Conservation (phyloP, 78 protist species). For the Parvularia atlantis region DNA sequence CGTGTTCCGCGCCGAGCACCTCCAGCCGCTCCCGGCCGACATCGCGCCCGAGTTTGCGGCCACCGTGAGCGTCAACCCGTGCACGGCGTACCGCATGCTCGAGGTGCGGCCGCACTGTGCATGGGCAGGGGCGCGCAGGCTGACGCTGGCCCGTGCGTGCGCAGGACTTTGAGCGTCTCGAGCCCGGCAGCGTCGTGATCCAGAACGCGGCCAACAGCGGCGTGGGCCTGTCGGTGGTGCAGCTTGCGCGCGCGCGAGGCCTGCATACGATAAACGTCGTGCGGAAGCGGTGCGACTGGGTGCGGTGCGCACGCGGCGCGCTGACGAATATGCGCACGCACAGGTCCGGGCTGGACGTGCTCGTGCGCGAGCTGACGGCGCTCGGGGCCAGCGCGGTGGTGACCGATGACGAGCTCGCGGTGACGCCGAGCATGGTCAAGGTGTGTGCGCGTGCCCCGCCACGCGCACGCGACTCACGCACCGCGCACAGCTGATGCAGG, state of each 20-base stretch:
- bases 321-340: not conserved
- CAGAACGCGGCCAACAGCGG: slow-evolving; percentile 74
- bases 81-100: slow-evolving; percentile 76
- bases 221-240: slow-evolving; percentile 70
- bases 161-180: not conserved
- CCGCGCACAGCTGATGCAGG: not conserved
- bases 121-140: not conserved
- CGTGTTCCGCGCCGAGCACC: slow-evolving; percentile 30
- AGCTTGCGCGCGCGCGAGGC: slow-evolving; percentile 51
- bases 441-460: slow-evolving; percentile 38
- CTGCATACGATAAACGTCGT: slow-evolving; percentile 60
- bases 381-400: slow-evolving; percentile 72
- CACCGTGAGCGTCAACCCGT: slow-evolving; percentile 58
- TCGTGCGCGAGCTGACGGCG: slow-evolving; percentile 23
- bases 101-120: slow-evolving; percentile 3
- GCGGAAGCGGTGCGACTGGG: not conserved
- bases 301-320: not conserved
- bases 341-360: slow-evolving; percentile 17
- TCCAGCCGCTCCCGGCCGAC: slow-evolving; percentile 35
- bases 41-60: slow-evolving; percentile 47
- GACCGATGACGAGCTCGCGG: slow-evolving; percentile 37
- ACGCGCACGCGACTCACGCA: not conserved
- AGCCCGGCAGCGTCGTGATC: slow-evolving; percentile 64
- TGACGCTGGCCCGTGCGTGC: not conserved
- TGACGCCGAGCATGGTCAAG: slow-evolving; percentile 22